Percentiles rank a stretch among this genome's conserved stretches.
Conservation (phyloP, 140 eudicot species). For the Cichorium intybus region DNA sequence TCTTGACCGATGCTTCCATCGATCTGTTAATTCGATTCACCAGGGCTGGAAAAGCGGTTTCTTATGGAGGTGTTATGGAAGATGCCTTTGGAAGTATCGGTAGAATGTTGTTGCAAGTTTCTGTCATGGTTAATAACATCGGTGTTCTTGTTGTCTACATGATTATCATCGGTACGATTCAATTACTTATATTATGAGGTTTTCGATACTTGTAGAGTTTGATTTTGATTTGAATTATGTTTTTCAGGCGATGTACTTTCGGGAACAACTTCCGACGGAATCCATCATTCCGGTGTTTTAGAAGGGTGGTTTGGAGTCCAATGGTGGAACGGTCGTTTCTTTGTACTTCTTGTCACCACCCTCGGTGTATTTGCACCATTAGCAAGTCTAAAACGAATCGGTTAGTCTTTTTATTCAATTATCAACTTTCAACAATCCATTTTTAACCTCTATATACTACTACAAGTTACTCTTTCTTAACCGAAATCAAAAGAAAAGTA, state of each 20-base stretch:
- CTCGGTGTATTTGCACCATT: slow-evolving; percentile 76
- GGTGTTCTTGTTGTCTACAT: slow-evolving; percentile 88
- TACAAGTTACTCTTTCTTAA: no score
- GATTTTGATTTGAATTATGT: slow-evolving; percentile 2
- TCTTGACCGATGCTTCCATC: slow-evolving; percentile 74
- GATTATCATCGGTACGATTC: slow-evolving; percentile 83
- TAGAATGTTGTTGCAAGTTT: slow-evolving; percentile 66
- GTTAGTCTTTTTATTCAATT: slow-evolving; percentile 40
- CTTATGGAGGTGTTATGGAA: slow-evolving; percentile 85
- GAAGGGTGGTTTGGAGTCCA: slow-evolving; percentile 94
- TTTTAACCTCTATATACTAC: no score
- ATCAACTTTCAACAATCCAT: no score
- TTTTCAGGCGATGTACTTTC: slow-evolving; percentile 81
- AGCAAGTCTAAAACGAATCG: slow-evolving; percentile 87
- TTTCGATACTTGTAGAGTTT: background rate
- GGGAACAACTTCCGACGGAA: slow-evolving; percentile 81
- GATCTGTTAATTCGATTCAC: slow-evolving; percentile 76
- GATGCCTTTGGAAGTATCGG: slow-evolving; percentile 93
- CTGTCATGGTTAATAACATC: slow-evolving; percentile 73
- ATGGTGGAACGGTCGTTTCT: slow-evolving; percentile 90
- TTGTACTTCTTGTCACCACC: slow-evolving; percentile 73
- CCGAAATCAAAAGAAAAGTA: no score
- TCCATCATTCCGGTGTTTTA: slow-evolving; percentile 88
- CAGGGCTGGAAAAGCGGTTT: slow-evolving; percentile 52
- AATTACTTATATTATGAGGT: background rate